Conservation (phyloP, 2,329 filamentous ascomycete species). For the Beauveria australis region DNA sequence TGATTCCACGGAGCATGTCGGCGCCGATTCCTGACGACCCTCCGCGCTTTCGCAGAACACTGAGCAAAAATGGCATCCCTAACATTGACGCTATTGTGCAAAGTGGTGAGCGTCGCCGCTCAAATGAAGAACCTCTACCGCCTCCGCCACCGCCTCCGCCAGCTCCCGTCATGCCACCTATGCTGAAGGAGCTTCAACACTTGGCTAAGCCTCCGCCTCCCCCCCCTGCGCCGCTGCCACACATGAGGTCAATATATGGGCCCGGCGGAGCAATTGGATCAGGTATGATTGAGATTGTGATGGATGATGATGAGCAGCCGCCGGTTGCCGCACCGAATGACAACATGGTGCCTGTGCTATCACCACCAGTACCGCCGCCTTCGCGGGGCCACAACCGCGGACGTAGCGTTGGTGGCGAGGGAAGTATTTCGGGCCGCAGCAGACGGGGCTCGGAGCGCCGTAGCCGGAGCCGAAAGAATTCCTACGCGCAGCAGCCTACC, state of each 20-base stretch:
- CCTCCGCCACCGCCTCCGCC: constrained; percentile 35
- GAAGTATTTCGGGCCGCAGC: constrained; percentile 44
- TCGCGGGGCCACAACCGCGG: constrained; percentile 45
- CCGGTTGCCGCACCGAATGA: constrained; percentile 31
- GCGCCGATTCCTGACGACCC: constrained; percentile 40
- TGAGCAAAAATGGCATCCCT: constrained; percentile 28
- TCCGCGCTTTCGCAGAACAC: constrained; percentile 25
- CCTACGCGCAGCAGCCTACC: neutral
- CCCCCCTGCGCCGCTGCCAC: constrained; percentile 49
- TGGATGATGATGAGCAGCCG: constrained; percentile 47
- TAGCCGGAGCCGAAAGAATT: constrained; percentile 45
- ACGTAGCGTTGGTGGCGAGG: constrained; percentile 45
- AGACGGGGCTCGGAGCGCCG: constrained; percentile 52
- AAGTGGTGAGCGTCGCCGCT: constrained; percentile 31
- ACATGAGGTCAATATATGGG: constrained; percentile 29
- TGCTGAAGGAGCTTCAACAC: constrained; percentile 56
- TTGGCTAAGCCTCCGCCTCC: constrained; percentile 53
- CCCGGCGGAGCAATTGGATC: constrained; percentile 40
- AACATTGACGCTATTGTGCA: constrained; percentile 41
- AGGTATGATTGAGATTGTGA: constrained; percentile 58
- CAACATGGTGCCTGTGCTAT: constrained; percentile 35
- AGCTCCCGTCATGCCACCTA: constrained; percentile 36
- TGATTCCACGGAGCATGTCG: constrained; percentile 54
- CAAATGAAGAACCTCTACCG: constrained; percentile 40
- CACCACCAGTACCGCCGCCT: constrained; percentile 34